Conservation (phyloP, 768 basidiomycete species). For the Trametes cingulata region DNA sequence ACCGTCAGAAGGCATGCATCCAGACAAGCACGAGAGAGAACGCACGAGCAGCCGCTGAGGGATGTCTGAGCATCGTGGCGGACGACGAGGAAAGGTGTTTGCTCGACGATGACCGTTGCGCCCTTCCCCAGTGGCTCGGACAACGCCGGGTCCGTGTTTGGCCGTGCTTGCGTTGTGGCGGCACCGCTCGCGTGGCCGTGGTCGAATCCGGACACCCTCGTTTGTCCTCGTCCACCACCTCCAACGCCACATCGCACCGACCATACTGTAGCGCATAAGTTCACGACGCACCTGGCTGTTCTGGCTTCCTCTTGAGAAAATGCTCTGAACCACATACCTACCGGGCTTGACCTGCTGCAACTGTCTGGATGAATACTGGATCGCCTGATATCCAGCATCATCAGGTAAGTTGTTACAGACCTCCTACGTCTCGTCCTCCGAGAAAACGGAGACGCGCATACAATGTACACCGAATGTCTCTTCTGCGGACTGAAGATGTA, state of each 20-base stretch:
- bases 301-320: too few species aligned
- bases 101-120: slow-evolving; percentile 15
- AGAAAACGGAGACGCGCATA: too few species aligned
- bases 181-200: not conserved
- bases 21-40: not conserved
- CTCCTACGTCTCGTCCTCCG: too few species aligned
- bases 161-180: slow-evolving; percentile 14
- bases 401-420: too few species aligned
- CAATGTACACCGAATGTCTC: too few species aligned
- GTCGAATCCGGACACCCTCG: not conserved
- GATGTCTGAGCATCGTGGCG: slow-evolving; percentile 33
- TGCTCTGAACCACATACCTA: too few species aligned
- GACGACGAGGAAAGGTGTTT: slow-evolving; percentile 26
- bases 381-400: too few species aligned
- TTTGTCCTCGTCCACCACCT: not conserved
- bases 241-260: not conserved
- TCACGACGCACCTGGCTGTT: too few species aligned
- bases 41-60: slow-evolving; percentile 30
- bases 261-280: too few species aligned
- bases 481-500: not conserved
- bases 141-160: slow-evolving; percentile 21
- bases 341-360: too few species aligned
- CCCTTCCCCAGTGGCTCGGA: slow-evolving; percentile 16
- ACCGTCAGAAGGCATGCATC: not conserved
- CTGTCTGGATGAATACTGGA: too few species aligned